phyloP scores from a whole-genome alignment of 139 green algal genomes.

The Penium margaritaceum region DNA sequence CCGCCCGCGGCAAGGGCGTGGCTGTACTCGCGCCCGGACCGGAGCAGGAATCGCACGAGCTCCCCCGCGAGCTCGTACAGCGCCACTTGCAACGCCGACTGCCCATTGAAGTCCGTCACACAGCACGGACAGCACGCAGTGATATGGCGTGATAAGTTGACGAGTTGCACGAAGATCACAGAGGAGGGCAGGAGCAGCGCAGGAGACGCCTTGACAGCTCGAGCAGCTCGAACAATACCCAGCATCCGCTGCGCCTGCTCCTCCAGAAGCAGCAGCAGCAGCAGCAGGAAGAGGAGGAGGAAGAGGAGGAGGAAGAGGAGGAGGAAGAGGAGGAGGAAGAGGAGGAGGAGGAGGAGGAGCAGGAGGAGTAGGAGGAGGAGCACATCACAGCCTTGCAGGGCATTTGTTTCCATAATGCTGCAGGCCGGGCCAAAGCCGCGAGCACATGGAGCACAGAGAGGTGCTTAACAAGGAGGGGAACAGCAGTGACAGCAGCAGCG shows the following conservation, averaged over 20 bases:
- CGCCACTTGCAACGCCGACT: constrained; percentile 23
- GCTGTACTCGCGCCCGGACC: constrained; percentile 42
- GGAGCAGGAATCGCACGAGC: constrained; percentile 44
- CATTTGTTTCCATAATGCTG: too few relatives aligned
- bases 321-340: not conserved
- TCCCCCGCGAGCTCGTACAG: constrained; percentile 45
- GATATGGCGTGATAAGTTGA: too few relatives aligned
- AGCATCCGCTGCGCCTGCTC: not conserved
- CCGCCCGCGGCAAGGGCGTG: too few relatives aligned
- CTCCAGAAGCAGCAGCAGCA: constrained; percentile 6
- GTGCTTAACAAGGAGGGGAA: not conserved
- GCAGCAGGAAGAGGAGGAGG: not conserved
- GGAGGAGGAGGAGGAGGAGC: not conserved
- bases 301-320: not conserved
- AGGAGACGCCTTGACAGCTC: too few relatives aligned
- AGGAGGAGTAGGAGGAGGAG: not conserved
- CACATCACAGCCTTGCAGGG: too few relatives aligned
- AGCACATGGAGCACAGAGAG: not conserved
- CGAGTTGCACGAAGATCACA: too few relatives aligned
- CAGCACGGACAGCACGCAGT: too few relatives aligned
- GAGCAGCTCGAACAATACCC: not conserved
- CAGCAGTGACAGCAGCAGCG: not conserved
- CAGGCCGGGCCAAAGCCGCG: not conserved
- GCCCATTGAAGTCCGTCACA: too few relatives aligned
- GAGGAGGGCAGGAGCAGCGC: too few relatives aligned